Evolutionary conservation across 2,329 filamentous ascomycete genomes (phyloP).

Genomic region (Aureobasidium subglaciale): DNA sequence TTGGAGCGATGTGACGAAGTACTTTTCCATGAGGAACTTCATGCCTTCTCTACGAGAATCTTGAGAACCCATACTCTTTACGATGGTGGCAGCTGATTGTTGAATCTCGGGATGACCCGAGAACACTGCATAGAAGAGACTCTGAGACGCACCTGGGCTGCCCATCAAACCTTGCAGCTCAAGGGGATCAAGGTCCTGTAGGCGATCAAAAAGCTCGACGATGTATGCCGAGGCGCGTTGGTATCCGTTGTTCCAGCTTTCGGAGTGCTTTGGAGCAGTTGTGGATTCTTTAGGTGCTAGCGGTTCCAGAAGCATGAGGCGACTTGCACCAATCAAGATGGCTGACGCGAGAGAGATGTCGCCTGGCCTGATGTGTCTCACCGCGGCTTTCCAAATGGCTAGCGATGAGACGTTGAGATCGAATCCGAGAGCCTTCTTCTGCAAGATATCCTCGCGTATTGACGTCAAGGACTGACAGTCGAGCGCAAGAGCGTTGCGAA

Average conservation of each 20-base stretch:
- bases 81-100: slow-evolving; percentile 69
- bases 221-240: slow-evolving; percentile 55
- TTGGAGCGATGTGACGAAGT: slow-evolving; percentile 50
- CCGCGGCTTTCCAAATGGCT: slow-evolving; percentile 70
- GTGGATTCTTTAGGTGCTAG: slow-evolving; percentile 43
- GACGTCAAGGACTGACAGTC: slow-evolving; percentile 64
- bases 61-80: slow-evolving; percentile 75
- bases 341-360: slow-evolving; percentile 67
- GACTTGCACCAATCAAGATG: slow-evolving; percentile 63
- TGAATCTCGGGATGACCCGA: slow-evolving; percentile 74
- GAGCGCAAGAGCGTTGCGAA: slow-evolving; percentile 59
- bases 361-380: slow-evolving; percentile 59
- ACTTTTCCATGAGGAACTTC: slow-evolving; percentile 51
- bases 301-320: slow-evolving; percentile 68
- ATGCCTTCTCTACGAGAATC: slow-evolving; percentile 54
- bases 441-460: slow-evolving; percentile 60
- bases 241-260: slow-evolving; percentile 72
- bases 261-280: slow-evolving; percentile 48
- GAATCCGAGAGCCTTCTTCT: slow-evolving; percentile 55
- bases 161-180: slow-evolving; percentile 65
- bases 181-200: slow-evolving; percentile 66
- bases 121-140: slow-evolving; percentile 71
- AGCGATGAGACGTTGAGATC: slow-evolving; percentile 64
- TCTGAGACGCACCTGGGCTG: slow-evolving; percentile 60
- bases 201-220: slow-evolving; percentile 65